A percentile compares a stretch with the other conserved stretches of the same genome.
These are phyloP conservation scores for Diaporthe eres DNA, from an alignment of 2,329 filamentous ascomycete species.

Conservation along the genomic window DNA sequence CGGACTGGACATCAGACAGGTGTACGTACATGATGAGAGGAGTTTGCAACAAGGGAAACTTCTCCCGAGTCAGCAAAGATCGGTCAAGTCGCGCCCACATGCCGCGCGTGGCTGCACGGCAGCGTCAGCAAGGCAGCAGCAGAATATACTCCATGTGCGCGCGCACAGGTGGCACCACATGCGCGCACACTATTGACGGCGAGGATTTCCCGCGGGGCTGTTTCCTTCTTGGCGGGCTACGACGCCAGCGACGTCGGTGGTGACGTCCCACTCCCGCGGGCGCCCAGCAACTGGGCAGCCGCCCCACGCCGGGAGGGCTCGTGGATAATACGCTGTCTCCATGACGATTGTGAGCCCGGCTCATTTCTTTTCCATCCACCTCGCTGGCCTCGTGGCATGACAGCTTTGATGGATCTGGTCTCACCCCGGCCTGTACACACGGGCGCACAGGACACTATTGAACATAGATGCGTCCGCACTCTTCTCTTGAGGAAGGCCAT, in stretches of 20 bases:
- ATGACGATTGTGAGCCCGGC: not conserved
- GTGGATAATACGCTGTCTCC: conserved; percentile 4
- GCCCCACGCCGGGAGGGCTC: not conserved
- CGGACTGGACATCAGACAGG: not conserved
- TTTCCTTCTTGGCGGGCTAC: conserved; percentile 2
- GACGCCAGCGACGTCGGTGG: conserved; percentile 19
- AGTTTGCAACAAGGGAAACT: not conserved
- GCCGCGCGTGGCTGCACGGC: conserved; percentile 17
- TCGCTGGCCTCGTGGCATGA: conserved; percentile 8
- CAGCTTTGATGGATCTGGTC: conserved; percentile 5
- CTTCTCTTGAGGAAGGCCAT: not conserved
- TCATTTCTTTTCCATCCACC: not conserved
- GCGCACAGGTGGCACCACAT: conserved; percentile 12
- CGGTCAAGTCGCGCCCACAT: conserved; percentile 9
- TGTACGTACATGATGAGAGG: not conserved
- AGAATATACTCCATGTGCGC: not conserved
- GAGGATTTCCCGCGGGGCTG: conserved; percentile 12
- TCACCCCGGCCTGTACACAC: not conserved
- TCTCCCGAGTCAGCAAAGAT: conserved; percentile 16
- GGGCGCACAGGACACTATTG: not conserved
- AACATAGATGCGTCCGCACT: not conserved
- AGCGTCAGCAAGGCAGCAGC: conserved; percentile 24
- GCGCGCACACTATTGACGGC: not conserved
- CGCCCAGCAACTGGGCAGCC: not conserved
- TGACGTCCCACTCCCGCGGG: conserved; percentile 6